Base-by-base conservation (phyloP, 768 basidiomycete species). In the Termitomyces sp. region DNA sequence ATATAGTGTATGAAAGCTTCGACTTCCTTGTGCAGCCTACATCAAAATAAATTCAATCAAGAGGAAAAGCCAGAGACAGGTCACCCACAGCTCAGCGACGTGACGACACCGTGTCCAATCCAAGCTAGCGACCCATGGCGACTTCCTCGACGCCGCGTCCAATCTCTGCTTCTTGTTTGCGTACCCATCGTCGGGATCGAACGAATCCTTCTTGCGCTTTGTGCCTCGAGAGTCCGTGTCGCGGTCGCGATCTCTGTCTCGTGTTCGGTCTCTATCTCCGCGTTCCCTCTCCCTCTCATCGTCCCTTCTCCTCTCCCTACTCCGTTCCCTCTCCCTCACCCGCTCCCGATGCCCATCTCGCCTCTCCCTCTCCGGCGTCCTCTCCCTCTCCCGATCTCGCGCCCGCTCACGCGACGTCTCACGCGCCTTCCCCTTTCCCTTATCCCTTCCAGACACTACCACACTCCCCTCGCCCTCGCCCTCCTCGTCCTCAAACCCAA, bases 1-100 rank as follows among this genome's bases (percentile, higher is more conserved):
- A 98, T 91, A 80, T 92, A 97, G 5, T 82, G 74, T 22, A 89
- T 84, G 66, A 93, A 98, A 0, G 93, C 88, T 55, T 85, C 78
- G 5, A 97, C 91, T 71, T 99, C 97, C 16, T 76, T 74, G 66
- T 97, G 91, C 55, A 98, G 71, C 82, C 96, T 95, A 20, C 56
- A 24, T n/a, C 56, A 50, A 53, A 47, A 32, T 22, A 60, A 58
- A n/a, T 51, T 52, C 51, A 53, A 39, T 43, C 13, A 24, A 6
- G 52, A 39, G 18, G 42, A 30, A 54, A 32, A 12, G 18, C n/a
- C 43, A 57, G 7, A 20, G 30, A 10, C 14, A 16, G 22, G 27
- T 49, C 13, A 81, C 89, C 56, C 64, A 95, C 93, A 95, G 79
- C 69, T 95, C 91, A 14, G 91, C 87, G 53, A 93, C 88, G 67